Evolutionary conservation across 495 filamentous ascomycete genomes (phyloP), one percentile per base, ranked within the genome.

Genomic region (Neurospora sp.): DNA sequence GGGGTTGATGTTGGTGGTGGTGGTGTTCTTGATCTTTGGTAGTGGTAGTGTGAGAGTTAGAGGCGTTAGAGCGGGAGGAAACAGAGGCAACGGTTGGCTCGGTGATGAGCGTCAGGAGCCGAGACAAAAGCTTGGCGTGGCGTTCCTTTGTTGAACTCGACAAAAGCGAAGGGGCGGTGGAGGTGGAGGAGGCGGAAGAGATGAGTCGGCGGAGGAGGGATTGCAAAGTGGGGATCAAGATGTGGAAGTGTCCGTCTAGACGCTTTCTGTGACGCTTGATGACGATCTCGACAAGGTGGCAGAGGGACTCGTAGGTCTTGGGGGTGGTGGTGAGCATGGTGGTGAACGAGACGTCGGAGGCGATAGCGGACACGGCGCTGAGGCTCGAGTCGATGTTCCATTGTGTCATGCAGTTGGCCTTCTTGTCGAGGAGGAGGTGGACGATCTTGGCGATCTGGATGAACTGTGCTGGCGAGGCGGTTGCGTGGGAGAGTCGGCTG

Each of bases 81-180:
- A 94, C 90, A 5, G 91, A 91, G 0, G 90, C 93, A 19, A 88
- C 88, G 17, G 90, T 92, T 17, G 94, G 94, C 71, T 94, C 91
- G 80, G 92, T 94, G 71, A 97, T 87, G 4, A 92, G 86, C 7
- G 89, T 92, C 39, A 97, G 83, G 36, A 96, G 86, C 6, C 93
- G 89, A 8, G 92, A 85, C 79, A 90, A 93, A 37, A 86, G 84
- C 48, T 85, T 82, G 5, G 91, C 91, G 72, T 93, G 87, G 2
- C 80, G 79, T 39, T 87, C 82, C 79, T 69, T 48, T 72, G 45
- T 48, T 71, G 72, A 15, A n/a, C 71, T 13, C 13, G 17, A 19
- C n/a, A 70, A 48, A 69, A 24, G 69, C 4, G 39, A 54, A 39
- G 36, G 37, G 10, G 21, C 39, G 21, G 39, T 59, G 13, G 74